Conservation (phyloP, 2,329 filamentous ascomycete species). For the Neocucurbitaria cava region DNA sequence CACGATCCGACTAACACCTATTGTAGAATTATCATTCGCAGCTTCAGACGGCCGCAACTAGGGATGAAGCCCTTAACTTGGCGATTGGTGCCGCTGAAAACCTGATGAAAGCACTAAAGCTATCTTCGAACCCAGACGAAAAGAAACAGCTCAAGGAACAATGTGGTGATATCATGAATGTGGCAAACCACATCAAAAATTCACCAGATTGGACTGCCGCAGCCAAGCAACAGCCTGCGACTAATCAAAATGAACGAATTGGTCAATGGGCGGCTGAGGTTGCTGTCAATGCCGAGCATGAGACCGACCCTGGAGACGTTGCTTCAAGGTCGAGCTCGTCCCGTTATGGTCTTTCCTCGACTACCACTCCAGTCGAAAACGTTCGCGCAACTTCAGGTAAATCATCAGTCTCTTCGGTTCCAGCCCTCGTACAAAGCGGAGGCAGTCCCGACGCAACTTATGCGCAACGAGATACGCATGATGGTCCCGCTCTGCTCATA, state of each 20-base stretch:
- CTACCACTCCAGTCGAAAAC: slow-evolving; percentile 3
- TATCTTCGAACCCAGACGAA: slow-evolving; percentile 67
- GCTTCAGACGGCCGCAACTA: slow-evolving; percentile 59
- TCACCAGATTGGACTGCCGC: slow-evolving; percentile 31
- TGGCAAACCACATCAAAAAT: slow-evolving; percentile 78
- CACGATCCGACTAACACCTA: slow-evolving; percentile 24
- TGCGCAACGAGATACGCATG: neutral
- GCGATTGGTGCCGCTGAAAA: slow-evolving; percentile 80
- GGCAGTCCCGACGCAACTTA: neutral
- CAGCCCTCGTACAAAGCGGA: neutral
- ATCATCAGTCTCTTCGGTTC: slow-evolving; percentile 14
- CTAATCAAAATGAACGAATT: slow-evolving; percentile 21
- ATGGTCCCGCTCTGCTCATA: slow-evolving; percentile 8
- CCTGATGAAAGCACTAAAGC: slow-evolving; percentile 77
- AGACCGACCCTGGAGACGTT: slow-evolving; percentile 1
- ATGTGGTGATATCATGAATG: slow-evolving; percentile 72
- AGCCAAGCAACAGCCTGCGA: slow-evolving; percentile 8
- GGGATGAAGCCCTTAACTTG: slow-evolving; percentile 72
- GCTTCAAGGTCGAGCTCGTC: slow-evolving; percentile 12
- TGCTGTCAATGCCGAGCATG: slow-evolving; percentile 10
- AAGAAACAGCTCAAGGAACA: slow-evolving; percentile 71
- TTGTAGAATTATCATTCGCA: slow-evolving; percentile 45
- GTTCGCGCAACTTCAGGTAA: slow-evolving; percentile 23
- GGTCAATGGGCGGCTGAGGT: slow-evolving; percentile 32
- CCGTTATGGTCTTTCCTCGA: slow-evolving; percentile 13